A percentile compares a stretch with the other conserved stretches of the same genome.
Evolutionary conservation across 2,329 filamentous ascomycete species (phyloP).

Genomic region (Aurifilum marmelostoma): DNA sequence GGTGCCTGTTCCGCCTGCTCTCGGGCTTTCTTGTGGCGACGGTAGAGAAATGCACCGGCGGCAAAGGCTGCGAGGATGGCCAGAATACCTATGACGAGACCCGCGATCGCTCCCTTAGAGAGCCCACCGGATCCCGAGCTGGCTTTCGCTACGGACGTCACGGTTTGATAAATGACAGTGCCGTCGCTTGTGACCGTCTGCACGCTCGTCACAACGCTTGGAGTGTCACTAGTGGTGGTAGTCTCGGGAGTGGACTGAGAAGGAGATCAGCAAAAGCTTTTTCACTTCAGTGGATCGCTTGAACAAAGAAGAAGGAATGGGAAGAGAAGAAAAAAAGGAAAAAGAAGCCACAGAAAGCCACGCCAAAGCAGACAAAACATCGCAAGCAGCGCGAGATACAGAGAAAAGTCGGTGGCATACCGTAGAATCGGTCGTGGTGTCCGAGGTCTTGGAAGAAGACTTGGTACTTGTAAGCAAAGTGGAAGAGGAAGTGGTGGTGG

Average conservation of each 20-base stretch:
- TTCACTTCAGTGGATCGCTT: neutral
- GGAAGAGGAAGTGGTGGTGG: slow-evolving; percentile 39
- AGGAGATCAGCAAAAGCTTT: slow-evolving; percentile 16
- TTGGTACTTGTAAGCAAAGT: slow-evolving; percentile 28
- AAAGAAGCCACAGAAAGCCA: neutral
- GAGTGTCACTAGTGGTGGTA: slow-evolving; percentile 37
- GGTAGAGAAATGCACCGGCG: slow-evolving; percentile 46
- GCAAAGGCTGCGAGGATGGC: slow-evolving; percentile 34
- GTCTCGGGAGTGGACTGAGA: slow-evolving; percentile 32
- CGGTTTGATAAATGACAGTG: slow-evolving; percentile 50
- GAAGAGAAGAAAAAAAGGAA: neutral
- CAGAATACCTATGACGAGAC: slow-evolving; percentile 55
- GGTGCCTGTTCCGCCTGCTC: slow-evolving; percentile 48
- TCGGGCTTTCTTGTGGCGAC: slow-evolving; percentile 43
- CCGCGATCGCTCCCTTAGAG: slow-evolving; percentile 53
- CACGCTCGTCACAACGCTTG: slow-evolving; percentile 36
- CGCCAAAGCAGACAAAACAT: neutral
- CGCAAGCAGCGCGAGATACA: neutral
- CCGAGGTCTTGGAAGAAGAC: slow-evolving; percentile 16
- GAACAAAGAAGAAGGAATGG: neutral
- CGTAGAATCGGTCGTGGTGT: neutral
- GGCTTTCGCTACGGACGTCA: slow-evolving; percentile 54
- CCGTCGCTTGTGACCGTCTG: slow-evolving; percentile 61
- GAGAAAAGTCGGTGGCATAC: neutral
- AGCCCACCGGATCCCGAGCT: slow-evolving; percentile 38